These are phyloP conservation scores for Amanita thiersii DNA, from an alignment of 768 basidiomycete species.

Conservation along the genomic window DNA sequence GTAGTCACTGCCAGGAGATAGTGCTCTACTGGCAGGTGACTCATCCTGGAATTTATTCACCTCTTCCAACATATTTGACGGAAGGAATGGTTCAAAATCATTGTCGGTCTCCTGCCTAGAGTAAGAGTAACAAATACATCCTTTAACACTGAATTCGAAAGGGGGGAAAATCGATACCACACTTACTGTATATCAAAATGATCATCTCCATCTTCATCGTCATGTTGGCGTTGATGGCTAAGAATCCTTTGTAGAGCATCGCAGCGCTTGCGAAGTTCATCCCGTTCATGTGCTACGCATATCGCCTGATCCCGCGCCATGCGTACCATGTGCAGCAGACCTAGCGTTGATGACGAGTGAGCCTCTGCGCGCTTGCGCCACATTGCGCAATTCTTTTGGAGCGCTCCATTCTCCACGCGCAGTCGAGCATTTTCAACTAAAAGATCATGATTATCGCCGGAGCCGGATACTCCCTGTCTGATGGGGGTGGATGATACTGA, in stretches of 20 bases:
- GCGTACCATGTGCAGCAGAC: constrained; percentile 34
- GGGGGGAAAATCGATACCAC: background rate
- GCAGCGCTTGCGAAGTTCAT: constrained; percentile 28
- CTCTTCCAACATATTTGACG: background rate
- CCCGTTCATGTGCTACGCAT: constrained; percentile 28
- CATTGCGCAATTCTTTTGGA: constrained; percentile 32
- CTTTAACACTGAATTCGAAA: too few relatives aligned
- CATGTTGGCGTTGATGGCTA: too few relatives aligned
- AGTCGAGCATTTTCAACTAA: constrained; percentile 29
- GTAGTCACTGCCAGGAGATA: background rate
- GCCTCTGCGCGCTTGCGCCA: constrained; percentile 44
- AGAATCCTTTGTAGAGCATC: constrained; percentile 16
- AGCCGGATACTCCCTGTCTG: constrained; percentile 10
- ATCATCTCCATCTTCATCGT: background rate
- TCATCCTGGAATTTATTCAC: background rate
- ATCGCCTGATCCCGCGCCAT: constrained; percentile 32
- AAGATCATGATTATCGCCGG: too few relatives aligned
- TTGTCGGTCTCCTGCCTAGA: background rate
- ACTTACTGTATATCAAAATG: background rate
- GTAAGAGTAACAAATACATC: background rate
- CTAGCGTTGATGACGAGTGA: constrained; percentile 39
- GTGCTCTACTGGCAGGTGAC: background rate
- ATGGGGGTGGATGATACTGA: constrained; percentile 13
- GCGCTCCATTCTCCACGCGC: constrained; percentile 33
- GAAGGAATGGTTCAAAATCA: constrained; percentile 1